phyloP scores from a whole-genome alignment of 2,329 filamentous ascomycete species.

The Penicillium aurantiogriseum region DNA sequence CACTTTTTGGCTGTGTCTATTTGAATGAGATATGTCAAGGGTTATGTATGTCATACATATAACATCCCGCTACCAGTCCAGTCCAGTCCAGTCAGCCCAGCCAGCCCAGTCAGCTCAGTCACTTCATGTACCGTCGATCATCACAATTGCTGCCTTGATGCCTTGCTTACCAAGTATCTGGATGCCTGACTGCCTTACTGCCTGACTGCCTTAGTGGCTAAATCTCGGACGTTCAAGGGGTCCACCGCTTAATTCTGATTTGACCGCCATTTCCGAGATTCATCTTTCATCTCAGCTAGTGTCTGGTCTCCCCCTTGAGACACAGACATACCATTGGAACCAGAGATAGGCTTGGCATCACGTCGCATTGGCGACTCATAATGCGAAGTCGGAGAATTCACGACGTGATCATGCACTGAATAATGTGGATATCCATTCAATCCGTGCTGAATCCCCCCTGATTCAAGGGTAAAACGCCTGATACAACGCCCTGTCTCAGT shows the following conservation, averaged over 20 bases:
- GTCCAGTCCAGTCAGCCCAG: neutral
- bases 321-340: neutral
- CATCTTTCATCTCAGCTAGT: neutral
- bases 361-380: neutral
- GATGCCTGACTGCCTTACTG: neutral
- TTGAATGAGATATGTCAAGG: neutral
- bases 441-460: neutral
- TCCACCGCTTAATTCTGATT: neutral
- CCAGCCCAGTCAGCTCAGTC: neutral
- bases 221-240: neutral
- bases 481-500: constrained; percentile 1
- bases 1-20: neutral
- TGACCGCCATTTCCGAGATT: neutral
- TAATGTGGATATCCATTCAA: neutral
- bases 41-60: constrained; percentile 9
- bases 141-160: neutral
- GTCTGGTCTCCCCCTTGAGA: neutral
- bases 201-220: neutral
- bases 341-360: constrained; percentile 3
- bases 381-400: neutral
- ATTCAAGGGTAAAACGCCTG: neutral
- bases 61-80: neutral
- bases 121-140: constrained; percentile 7
- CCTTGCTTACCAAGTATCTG: neutral
- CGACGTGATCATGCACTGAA: neutral